A percentile compares a stretch with the other conserved stretches of the same genome.
Conservation (phyloP, 257 asterid genomes). For the Plantago elongata region DNA sequence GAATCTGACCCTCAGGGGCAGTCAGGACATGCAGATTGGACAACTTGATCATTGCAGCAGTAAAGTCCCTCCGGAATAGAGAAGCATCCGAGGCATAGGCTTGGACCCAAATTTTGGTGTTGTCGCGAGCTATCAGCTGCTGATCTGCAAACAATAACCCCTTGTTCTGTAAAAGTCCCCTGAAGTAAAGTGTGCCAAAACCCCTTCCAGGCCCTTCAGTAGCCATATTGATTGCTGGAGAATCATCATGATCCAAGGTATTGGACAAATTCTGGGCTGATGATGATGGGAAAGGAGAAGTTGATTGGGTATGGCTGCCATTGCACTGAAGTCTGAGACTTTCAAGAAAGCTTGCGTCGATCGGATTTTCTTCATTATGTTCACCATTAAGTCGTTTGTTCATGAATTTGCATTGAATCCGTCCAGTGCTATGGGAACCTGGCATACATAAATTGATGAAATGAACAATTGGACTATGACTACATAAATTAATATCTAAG, state of each 20-base stretch:
- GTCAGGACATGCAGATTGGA: slow-evolving; percentile 43
- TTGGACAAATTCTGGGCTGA: slow-evolving; percentile 23
- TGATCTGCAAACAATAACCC: slow-evolving; percentile 69
- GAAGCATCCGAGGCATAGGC: slow-evolving; percentile 54
- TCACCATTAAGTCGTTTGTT: slow-evolving; percentile 45
- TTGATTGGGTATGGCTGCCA: slow-evolving; percentile 17
- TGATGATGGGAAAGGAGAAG: slow-evolving; percentile 29
- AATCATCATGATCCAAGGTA: slow-evolving; percentile 14
- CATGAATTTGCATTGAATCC: slow-evolving; percentile 63
- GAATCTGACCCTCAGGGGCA: slow-evolving; percentile 53
- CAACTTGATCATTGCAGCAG: slow-evolving; percentile 63
- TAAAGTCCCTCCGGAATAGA: slow-evolving; percentile 55
- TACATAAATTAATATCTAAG: background rate
- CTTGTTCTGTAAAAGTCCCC: slow-evolving; percentile 55
- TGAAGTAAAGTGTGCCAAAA: slow-evolving; percentile 60
- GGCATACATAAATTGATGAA: background rate
- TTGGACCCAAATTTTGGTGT: slow-evolving; percentile 52
- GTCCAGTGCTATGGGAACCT: slow-evolving; percentile 87
- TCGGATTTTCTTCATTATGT: slow-evolving; percentile 49
- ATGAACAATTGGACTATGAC: background rate
- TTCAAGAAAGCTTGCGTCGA: slow-evolving; percentile 49
- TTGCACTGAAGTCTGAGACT: slow-evolving; percentile 48
- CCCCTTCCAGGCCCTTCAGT: slow-evolving; percentile 58
- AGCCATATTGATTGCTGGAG: slow-evolving; percentile 58
- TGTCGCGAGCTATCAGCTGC: slow-evolving; percentile 53